Evolutionary conservation across 768 basidiomycete genomes (phyloP), one percentile per base, ranked within the genome.

Genomic region (Mycena rebaudengoi): DNA sequence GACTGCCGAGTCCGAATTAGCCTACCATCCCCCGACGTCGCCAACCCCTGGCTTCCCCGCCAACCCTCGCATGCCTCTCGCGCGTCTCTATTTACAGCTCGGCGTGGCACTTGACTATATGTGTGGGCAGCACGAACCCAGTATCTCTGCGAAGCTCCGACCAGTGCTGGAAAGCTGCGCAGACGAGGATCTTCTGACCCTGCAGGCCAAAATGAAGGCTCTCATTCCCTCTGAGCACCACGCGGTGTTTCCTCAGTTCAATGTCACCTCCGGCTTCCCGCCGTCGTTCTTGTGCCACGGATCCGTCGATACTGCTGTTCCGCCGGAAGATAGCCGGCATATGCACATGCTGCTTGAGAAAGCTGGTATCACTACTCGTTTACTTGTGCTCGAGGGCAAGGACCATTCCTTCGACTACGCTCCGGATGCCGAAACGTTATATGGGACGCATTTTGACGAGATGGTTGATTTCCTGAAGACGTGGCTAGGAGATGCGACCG

Each of bases 361-460:
- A 2, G 77, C 74, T 2, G 79, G 80, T 2, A 81, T 83, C 2
- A 56, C 66, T 1, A 77, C 76, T 4, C 68, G 74, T 39, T 60
- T 86, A 5, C 64, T 75, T 20, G 74, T 80, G 16, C 70, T 83
- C 18, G 76, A 80, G 5, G 84, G 78, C 10, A 71, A 74, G 62
- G 85, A 87, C 51, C 88, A 89, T 67, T 82, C 83, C 0, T 89
- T 88, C 63, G 88, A 89, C 69, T 86, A 84, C 66, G 78, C 73
- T 29, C 71, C 76, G 16, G 71, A 71, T 21, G 84, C 83, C 6
- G 85, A 86, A 62, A 77, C 75, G 29, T 29, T 69, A 53, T 79
- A 79, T 67, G 76, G 80, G 4, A 43, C 66, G 21, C 69, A 69
- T 25, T 83, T 80, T 70, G 80, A 82, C 65, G 64, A 63, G 26